These are phyloP conservation scores for Paracamarosporium sp. DNA, from an alignment of 2,329 filamentous ascomycete genomes.

Conservation along the genomic window DNA sequence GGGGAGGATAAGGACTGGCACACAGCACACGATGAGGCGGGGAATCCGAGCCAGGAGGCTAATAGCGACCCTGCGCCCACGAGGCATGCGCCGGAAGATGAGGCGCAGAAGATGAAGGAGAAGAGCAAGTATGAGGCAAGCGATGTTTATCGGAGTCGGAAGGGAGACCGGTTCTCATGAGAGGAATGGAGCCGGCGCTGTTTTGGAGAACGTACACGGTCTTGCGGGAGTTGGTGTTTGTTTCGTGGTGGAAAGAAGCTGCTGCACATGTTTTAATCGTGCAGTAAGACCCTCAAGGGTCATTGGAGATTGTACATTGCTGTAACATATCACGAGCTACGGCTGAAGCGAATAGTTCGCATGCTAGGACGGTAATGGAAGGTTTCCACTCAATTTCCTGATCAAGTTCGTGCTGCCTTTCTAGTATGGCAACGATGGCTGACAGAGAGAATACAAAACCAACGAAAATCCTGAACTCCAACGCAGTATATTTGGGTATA, in stretches of 20 bases:
- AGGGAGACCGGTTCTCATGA: conserved; percentile 79
- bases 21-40: conserved; percentile 19
- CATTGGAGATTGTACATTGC: conserved; percentile 8
- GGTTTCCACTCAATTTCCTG: conserved; percentile 14
- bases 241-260: not conserved
- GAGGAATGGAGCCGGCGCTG: not conserved
- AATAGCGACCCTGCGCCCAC: conserved; percentile 84
- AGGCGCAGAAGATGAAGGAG: conserved; percentile 69
- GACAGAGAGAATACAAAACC: not conserved
- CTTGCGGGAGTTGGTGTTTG: not conserved
- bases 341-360: not conserved
- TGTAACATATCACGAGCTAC: conserved; percentile 16
- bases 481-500: conserved; percentile 44
- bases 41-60: conserved; percentile 74
- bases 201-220: not conserved
- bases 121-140: conserved; percentile 91
- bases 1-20: conserved; percentile 18
- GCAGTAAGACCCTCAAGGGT: not conserved
- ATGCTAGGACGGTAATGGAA: conserved; percentile 2
- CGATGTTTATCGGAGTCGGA: conserved; percentile 76
- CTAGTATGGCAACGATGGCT: not conserved
- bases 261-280: not conserved
- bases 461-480: conserved; percentile 20
- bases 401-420: not conserved
- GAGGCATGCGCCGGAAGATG: conserved; percentile 76